phyloP scores from a whole-genome alignment of 139 green algal species.

The Trebouxia sp. region DNA sequence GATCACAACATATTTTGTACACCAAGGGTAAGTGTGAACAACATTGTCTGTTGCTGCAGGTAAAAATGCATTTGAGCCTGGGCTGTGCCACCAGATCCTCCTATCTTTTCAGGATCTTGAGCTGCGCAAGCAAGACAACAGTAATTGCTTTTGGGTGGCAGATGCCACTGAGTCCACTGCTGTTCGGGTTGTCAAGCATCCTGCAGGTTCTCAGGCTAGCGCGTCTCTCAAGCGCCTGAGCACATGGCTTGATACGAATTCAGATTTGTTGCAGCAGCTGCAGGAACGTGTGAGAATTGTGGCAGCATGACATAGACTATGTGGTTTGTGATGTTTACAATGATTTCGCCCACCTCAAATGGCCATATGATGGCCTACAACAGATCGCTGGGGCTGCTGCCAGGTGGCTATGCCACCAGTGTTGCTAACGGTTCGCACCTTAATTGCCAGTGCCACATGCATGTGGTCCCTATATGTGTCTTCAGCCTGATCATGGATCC shows the following conservation, averaged over 20 bases:
- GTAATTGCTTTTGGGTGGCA: conserved; percentile 8
- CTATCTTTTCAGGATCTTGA: conserved; percentile 28
- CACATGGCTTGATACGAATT: background rate
- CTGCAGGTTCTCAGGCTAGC: background rate
- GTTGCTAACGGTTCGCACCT: no score
- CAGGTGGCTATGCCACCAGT: no score
- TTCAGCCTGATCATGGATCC: no score
- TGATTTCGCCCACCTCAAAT: no score
- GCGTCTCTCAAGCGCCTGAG: background rate
- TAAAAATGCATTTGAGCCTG: background rate
- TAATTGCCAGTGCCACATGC: no score
- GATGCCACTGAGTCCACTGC: conserved; percentile 8
- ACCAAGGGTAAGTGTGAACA: no score
- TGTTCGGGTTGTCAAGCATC: background rate
- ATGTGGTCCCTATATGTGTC: no score
- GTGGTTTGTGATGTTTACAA: no score
- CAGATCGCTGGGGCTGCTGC: no score
- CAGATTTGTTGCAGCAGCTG: background rate
- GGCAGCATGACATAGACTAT: background rate
- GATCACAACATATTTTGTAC: no score
- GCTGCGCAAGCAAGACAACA: conserved; percentile 9
- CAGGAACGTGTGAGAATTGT: background rate
- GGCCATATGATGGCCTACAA: no score
- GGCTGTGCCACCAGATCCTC: background rate
- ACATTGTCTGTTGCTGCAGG: no score